Conservation (phyloP, 2,329 filamentous ascomycete species). For the Fusarium piperis region DNA sequence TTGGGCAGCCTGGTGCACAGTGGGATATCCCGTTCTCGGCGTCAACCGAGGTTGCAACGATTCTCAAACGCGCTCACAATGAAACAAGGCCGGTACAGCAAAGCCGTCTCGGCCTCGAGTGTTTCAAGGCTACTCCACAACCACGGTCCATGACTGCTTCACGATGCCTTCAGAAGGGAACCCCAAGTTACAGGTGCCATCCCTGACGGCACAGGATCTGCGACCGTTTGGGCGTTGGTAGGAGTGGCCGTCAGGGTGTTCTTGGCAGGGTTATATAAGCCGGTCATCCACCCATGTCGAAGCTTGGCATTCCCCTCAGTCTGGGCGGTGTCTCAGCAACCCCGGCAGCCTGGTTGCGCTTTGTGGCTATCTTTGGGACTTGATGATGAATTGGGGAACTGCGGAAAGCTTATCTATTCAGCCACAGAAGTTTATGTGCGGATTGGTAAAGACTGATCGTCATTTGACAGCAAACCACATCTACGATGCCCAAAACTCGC, state of each 20-base stretch:
- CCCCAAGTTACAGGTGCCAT: neutral
- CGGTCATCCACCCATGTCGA: neutral
- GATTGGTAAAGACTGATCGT: neutral
- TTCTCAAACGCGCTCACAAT: neutral
- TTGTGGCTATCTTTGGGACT: neutral
- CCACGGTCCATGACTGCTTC: neutral
- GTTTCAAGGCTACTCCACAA: neutral
- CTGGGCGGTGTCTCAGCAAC: neutral
- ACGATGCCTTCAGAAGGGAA: neutral
- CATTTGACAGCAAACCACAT: neutral
- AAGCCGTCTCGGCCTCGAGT: neutral
- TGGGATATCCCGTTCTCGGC: neutral
- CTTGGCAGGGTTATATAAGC: conserved; percentile 6
- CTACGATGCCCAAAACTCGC: neutral
- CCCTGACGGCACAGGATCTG: neutral
- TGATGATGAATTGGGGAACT: neutral
- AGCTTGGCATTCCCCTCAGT: neutral
- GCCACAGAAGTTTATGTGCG: neutral
- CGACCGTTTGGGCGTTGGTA: neutral
- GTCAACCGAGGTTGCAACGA: neutral
- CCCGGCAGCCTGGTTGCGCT: neutral
- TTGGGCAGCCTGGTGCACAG: neutral
- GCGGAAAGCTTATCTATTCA: neutral
- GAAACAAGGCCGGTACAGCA: neutral
- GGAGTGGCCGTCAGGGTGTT: neutral